Evolutionary conservation across 1,284 basidiomycete genomes (phyloP).

Genomic region (Ceratobasidium sp.): DNA sequence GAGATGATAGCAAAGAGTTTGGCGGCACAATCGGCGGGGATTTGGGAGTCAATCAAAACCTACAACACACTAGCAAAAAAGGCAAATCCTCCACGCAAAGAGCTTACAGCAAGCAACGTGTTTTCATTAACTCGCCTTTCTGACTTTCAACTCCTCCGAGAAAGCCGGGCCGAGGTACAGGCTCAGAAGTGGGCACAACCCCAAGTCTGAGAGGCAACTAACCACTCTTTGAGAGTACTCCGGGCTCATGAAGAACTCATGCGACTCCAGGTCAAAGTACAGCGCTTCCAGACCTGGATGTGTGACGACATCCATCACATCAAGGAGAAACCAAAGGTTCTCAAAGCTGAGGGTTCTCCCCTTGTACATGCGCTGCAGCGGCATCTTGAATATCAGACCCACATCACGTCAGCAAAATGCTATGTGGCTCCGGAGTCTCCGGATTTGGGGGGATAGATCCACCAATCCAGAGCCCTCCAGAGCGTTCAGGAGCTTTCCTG

Average conservation of each 20-base stretch:
- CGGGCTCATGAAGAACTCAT: slow-evolving; percentile 43
- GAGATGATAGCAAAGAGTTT: slow-evolving; percentile 50
- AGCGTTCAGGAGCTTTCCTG: too few relatives aligned
- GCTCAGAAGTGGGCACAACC: slow-evolving; percentile 43
- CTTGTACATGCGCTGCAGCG: neutral
- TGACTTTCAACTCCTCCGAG: slow-evolving; percentile 45
- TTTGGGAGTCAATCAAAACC: slow-evolving; percentile 45
- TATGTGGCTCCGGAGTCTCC: too few relatives aligned
- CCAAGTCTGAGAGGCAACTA: slow-evolving; percentile 37
- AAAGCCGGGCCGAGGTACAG: slow-evolving; percentile 42
- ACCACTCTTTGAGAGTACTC: slow-evolving; percentile 27
- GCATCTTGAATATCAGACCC: neutral
- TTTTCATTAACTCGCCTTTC: slow-evolving; percentile 38
- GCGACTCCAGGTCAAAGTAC: slow-evolving; percentile 11
- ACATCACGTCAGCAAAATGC: too few relatives aligned
- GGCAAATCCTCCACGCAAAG: slow-evolving; percentile 21
- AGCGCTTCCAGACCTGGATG: slow-evolving; percentile 6
- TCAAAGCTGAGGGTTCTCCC: neutral
- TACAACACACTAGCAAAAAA: slow-evolving; percentile 47
- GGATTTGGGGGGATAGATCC: too few relatives aligned
- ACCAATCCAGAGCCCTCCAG: too few relatives aligned
- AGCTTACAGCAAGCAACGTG: slow-evolving; percentile 41
- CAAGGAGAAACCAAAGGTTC: neutral
- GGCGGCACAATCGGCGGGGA: slow-evolving; percentile 46
- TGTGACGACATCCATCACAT: neutral